phyloP scores from a whole-genome alignment of 805 yeast species.

The Barnettozyma sp. region DNA sequence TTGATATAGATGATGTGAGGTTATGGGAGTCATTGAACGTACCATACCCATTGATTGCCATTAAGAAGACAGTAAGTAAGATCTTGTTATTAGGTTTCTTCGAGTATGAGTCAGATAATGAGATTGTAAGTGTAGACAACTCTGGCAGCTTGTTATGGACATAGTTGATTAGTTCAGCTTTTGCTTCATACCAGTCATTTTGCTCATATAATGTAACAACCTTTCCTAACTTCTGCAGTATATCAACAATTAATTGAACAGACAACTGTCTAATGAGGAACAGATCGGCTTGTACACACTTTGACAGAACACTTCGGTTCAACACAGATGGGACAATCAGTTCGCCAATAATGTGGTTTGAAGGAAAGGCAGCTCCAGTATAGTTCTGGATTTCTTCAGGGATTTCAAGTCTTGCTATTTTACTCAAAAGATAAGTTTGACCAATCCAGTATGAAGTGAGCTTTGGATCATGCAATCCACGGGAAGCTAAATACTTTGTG shows the following conservation, averaged over 20 bases:
- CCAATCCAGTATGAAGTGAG: constrained; percentile 80
- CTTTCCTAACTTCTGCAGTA: constrained; percentile 45
- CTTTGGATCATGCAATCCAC: constrained; percentile 74
- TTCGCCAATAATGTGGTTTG: constrained; percentile 38
- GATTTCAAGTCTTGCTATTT: constrained; percentile 49
- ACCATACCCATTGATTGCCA: constrained; percentile 35
- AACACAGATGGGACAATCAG: constrained; percentile 59
- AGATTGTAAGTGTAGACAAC: constrained; percentile 35
- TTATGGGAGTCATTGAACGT: constrained; percentile 31
- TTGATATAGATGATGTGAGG: constrained; percentile 27
- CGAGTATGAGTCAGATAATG: constrained; percentile 36
- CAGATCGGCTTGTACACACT: constrained; percentile 46
- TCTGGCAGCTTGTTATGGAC: constrained; percentile 43
- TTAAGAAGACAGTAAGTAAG: constrained; percentile 41
- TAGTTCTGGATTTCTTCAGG: constrained; percentile 35
- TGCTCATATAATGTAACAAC: constrained; percentile 31
- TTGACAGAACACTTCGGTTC: constrained; percentile 48
- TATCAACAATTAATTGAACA: constrained; percentile 49
- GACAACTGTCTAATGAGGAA: constrained; percentile 55
- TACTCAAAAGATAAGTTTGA: constrained; percentile 53
- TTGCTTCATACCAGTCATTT: constrained; percentile 36
- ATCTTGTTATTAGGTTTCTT: constrained; percentile 35
- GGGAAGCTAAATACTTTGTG: constrained; percentile 47
- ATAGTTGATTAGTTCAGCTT: constrained; percentile 28
- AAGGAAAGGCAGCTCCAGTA: constrained; percentile 28